phyloP scores from a whole-genome alignment of 2,329 filamentous ascomycete genomes.

The Neofusicoccum laricinum region DNA sequence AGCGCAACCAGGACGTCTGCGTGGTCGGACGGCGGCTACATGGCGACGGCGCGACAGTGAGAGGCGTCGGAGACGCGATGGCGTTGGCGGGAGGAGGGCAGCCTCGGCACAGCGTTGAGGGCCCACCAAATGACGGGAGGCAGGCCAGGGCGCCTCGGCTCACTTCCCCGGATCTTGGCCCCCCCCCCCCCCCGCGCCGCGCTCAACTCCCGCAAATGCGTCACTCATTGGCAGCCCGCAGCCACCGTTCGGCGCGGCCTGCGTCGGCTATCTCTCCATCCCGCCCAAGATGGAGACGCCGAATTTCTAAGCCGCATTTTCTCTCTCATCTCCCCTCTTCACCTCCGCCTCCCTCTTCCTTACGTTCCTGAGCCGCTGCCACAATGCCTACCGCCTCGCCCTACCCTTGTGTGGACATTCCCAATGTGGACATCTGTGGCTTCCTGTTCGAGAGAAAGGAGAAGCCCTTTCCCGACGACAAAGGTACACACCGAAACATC shows the following conservation, averaged over 20 bases:
- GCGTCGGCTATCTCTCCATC: background rate
- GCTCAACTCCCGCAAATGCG: background rate
- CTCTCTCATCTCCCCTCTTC: background rate
- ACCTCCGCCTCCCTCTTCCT: background rate
- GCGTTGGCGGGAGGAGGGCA: background rate
- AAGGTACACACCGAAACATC: no score
- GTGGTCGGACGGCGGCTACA: background rate
- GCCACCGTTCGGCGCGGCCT: constrained; percentile 2
- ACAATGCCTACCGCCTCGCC: constrained; percentile 69
- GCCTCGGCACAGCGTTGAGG: constrained; percentile 10
- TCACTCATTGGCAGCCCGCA: constrained; percentile 2
- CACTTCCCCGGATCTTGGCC: constrained; percentile 11
- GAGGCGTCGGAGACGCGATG: background rate
- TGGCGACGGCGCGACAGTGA: background rate
- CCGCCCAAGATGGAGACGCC: background rate
- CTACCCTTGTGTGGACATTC: constrained; percentile 66
- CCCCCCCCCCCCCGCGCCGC: background rate
- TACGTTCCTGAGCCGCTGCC: background rate
- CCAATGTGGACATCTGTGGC: constrained; percentile 73
- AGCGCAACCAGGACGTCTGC: background rate
- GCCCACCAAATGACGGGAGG: no score
- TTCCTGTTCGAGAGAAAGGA: constrained; percentile 71
- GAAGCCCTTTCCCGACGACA: constrained; percentile 65
- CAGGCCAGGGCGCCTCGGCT: background rate
- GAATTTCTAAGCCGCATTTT: background rate